Evolutionary conservation across 129 eudicot species (phyloP).

Genomic region (Pulicaria dysenterica): DNA sequence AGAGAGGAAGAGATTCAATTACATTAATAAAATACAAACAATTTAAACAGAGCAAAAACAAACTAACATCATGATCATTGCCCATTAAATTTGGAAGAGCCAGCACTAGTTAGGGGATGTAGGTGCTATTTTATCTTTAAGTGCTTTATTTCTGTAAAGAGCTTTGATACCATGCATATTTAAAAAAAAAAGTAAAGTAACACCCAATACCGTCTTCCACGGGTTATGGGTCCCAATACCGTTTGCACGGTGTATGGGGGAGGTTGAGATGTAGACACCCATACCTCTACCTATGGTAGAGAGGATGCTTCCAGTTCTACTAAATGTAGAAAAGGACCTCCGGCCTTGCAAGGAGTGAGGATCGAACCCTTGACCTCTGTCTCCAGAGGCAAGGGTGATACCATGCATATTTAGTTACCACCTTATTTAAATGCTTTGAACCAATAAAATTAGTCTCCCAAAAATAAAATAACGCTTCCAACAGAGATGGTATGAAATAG

Average conservation of each 20-base stretch:
- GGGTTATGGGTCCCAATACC: too few relatives aligned
- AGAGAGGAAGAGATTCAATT: background rate
- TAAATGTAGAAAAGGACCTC: too few relatives aligned
- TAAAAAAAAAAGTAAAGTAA: too few relatives aligned
- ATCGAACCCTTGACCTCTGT: too few relatives aligned
- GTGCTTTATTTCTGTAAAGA: background rate
- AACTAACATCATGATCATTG: background rate
- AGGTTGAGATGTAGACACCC: too few relatives aligned
- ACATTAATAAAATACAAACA: background rate
- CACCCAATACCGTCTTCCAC: too few relatives aligned
- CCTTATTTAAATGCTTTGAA: background rate
- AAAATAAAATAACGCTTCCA: background rate
- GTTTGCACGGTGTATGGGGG: too few relatives aligned
- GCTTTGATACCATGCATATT: background rate
- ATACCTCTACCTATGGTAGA: too few relatives aligned
- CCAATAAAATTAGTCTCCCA: background rate
- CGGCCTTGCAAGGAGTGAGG: too few relatives aligned
- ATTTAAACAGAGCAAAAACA: background rate
- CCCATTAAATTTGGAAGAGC: background rate
- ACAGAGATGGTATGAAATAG: background rate
- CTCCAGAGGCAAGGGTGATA: too few relatives aligned
- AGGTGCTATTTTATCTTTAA: slow-evolving; percentile 6
- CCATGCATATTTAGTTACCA: background rate
- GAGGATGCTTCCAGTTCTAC: too few relatives aligned
- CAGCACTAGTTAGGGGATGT: background rate